Evolutionary conservation across 306 rosid species (phyloP).

Genomic region (Sicyos edulis): DNA sequence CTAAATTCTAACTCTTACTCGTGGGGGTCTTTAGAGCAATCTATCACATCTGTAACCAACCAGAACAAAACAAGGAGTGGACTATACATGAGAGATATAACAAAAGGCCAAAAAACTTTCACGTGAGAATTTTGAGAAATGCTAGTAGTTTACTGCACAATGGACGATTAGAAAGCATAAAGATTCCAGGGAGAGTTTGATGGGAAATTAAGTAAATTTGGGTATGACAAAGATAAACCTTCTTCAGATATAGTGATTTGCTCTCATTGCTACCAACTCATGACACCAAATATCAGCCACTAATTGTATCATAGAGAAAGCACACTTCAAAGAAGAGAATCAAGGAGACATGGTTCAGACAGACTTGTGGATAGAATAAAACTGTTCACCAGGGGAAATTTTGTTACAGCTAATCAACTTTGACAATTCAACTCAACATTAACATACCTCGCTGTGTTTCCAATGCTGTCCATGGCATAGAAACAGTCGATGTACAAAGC

Average conservation of each 20-base stretch:
- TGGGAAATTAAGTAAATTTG: background rate
- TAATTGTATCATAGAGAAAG: background rate
- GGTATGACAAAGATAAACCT: background rate
- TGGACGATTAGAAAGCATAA: background rate
- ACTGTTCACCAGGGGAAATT: background rate
- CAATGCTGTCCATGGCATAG: background rate
- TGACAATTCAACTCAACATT: background rate
- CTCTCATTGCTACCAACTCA: background rate
- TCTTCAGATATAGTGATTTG: background rate
- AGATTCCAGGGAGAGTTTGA: background rate
- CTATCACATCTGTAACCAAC: no score
- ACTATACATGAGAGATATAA: background rate
- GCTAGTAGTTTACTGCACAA: background rate
- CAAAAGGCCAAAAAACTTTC: background rate
- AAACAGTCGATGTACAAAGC: background rate
- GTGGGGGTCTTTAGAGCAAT: background rate
- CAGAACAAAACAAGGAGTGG: background rate
- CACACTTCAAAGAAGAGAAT: conserved; percentile 10
- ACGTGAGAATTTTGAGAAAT: background rate
- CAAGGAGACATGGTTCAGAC: background rate
- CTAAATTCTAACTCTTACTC: conserved; percentile 13
- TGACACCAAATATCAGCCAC: background rate
- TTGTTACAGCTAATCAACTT: background rate
- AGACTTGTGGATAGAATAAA: background rate
- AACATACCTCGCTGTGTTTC: background rate